Evolutionary conservation across 73 alveolate genomes (phyloP).

Genomic region (Symbiodinium pilosum): DNA sequence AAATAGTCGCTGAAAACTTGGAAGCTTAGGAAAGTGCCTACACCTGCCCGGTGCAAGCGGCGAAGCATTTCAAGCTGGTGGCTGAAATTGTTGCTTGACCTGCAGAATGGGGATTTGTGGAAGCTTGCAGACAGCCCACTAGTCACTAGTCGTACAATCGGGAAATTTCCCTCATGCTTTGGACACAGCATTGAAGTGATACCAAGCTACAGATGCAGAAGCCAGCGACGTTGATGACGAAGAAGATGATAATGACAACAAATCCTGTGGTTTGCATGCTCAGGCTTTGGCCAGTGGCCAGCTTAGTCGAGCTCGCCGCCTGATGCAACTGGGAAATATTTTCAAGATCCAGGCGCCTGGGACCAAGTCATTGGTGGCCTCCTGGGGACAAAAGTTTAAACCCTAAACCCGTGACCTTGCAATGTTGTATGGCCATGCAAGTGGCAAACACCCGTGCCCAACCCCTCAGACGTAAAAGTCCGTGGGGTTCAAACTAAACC

Average conservation of each 20-base stretch:
- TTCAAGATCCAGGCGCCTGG: conserved; percentile 18
- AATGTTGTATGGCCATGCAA: no score
- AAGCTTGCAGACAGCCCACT: no score
- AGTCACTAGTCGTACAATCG: no score
- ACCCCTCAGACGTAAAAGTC: no score
- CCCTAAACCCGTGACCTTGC: not conserved
- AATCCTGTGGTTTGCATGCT: no score
- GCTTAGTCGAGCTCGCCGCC: not conserved
- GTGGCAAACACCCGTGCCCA: no score
- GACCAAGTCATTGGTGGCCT: not conserved
- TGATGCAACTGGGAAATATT: conserved; percentile 23
- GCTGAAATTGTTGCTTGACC: not conserved
- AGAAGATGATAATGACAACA: no score
- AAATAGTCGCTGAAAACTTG: no score
- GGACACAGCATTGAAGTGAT: not conserved
- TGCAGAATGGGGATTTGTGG: not conserved
- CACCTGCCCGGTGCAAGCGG: conserved; percentile 10
- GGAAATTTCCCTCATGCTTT: no score
- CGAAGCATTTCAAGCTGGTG: conserved; percentile 4
- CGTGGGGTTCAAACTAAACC: no score
- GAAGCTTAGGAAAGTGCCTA: not conserved
- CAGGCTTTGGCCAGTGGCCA: not conserved
- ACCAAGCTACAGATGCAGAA: no score
- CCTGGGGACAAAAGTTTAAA: not conserved
- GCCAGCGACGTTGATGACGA: no score